These are phyloP conservation scores for Echites panduratus DNA, from an alignment of 257 asterid species.

Conservation along the genomic window DNA sequence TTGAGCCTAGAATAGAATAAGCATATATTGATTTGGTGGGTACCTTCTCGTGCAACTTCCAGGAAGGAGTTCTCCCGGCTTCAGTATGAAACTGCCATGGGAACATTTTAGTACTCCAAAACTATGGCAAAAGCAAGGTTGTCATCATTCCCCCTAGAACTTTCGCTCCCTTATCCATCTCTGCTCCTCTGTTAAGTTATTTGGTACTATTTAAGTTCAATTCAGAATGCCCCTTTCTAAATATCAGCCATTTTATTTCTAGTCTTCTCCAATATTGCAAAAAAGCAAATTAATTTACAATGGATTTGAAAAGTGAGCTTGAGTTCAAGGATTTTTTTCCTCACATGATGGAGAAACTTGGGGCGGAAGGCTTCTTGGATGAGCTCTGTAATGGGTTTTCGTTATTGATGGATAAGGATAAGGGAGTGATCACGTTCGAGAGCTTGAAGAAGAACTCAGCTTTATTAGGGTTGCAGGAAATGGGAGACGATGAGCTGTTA, in stretches of 20 bases:
- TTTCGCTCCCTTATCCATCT: constrained; percentile 18
- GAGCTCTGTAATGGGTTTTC: constrained; percentile 66
- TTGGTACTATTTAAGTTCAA: constrained; percentile 12
- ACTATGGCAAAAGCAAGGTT: constrained; percentile 13
- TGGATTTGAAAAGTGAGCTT: constrained; percentile 1
- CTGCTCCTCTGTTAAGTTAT: neutral
- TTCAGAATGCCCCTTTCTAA: neutral
- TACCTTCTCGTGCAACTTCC: constrained; percentile 50
- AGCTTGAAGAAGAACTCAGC: constrained; percentile 58
- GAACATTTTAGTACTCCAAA: constrained; percentile 11
- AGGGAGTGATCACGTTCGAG: constrained; percentile 51
- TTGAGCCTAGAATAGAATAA: too few species aligned
- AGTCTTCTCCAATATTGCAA: neutral
- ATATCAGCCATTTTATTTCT: neutral
- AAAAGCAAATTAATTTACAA: neutral
- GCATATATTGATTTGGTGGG: neutral
- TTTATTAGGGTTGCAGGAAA: constrained; percentile 35
- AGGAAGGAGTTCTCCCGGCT: constrained; percentile 19
- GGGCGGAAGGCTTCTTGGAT: constrained; percentile 52
- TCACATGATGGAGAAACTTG: constrained; percentile 68
- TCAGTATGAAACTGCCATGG: too few species aligned
- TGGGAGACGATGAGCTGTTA: constrained; percentile 43
- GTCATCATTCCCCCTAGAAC: constrained; percentile 27
- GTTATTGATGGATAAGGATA: constrained; percentile 46
- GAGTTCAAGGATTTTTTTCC: constrained; percentile 70